Percentiles rank a stretch among this genome's conserved stretches.
phyloP scores from a whole-genome alignment of 306 rosid genomes.

The Alnus rubra region DNA sequence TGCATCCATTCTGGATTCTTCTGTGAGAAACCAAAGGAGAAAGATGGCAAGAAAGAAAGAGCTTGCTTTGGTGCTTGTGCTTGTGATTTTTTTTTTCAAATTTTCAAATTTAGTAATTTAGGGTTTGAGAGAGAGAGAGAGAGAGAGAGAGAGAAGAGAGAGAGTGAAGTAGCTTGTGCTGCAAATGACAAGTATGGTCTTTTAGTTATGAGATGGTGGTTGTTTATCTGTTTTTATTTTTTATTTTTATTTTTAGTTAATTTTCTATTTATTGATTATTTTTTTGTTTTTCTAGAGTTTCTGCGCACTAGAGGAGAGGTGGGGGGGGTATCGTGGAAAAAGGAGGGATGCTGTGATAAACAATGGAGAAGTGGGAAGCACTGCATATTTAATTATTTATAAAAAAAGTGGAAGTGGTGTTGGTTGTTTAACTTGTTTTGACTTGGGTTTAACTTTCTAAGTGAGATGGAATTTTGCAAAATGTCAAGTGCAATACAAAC shows the following conservation, averaged over 20 bases:
- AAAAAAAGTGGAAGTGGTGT: no score
- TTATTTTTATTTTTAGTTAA: background rate
- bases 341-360: background rate
- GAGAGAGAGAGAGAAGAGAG: background rate
- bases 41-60: background rate
- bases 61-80: background rate
- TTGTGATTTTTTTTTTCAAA: background rate
- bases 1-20: conserved; percentile 41
- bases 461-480: no score
- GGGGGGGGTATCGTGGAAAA: background rate
- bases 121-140: conserved; percentile 33
- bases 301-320: background rate
- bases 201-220: conserved; percentile 31
- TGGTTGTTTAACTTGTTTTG: no score
- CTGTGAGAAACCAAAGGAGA: conserved; percentile 3
- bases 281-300: background rate
- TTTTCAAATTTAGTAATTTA: conserved; percentile 30
- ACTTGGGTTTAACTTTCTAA: no score
- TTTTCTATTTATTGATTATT: background rate
- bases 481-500: no score
- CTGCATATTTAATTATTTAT: no score
- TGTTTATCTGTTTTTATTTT: conserved; percentile 29
- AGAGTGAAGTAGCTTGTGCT: conserved; percentile 42
- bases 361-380: background rate
- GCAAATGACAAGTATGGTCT: conserved; percentile 31